Percentiles rank a stretch among this genome's conserved stretches.
phyloP scores from a whole-genome alignment of 2,329 filamentous ascomycete species.

The Nothophaeocryptopus gaeumannii region DNA sequence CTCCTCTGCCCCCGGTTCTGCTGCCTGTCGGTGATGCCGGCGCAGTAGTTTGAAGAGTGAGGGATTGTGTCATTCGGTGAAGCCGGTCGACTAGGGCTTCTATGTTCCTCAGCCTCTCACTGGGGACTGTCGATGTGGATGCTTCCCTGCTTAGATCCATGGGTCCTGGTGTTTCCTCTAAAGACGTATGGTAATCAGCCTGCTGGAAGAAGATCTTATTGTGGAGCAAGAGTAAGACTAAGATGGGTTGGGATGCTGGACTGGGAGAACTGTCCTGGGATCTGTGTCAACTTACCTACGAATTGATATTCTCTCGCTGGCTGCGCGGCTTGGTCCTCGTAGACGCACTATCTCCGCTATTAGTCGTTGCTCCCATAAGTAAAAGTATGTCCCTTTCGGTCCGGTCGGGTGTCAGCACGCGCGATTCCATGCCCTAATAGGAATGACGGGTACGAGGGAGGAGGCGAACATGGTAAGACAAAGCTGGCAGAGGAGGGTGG shows the following conservation, averaged over 20 bases:
- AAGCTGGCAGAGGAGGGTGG: not conserved
- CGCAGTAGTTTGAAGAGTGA: not conserved
- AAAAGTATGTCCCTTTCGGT: not conserved
- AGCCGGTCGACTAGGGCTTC: constrained; percentile 13
- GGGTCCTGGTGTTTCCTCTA: not conserved
- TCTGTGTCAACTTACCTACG: constrained; percentile 11
- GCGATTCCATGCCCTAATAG: no score
- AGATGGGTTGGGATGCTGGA: not conserved
- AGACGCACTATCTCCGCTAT: constrained; percentile 10
- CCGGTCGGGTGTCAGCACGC: no score
- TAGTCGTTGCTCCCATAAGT: no score
- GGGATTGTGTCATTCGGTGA: constrained; percentile 7
- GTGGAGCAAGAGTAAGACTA: not conserved
- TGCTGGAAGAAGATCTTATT: not conserved
- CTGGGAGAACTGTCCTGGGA: no score
- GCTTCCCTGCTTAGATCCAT: not conserved
- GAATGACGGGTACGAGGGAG: no score
- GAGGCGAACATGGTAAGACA: not conserved
- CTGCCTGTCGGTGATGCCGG: no score
- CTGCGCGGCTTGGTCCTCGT: constrained; percentile 15
- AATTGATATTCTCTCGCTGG: constrained; percentile 15
- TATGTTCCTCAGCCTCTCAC: constrained; percentile 10
- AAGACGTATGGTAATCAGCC: not conserved
- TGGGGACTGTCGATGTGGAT: not conserved
- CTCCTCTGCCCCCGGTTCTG: not conserved